Percentiles rank a stretch among this genome's conserved stretches.
phyloP scores from a whole-genome alignment of 1,284 basidiomycete genomes.

The Rhodofomes roseus region DNA sequence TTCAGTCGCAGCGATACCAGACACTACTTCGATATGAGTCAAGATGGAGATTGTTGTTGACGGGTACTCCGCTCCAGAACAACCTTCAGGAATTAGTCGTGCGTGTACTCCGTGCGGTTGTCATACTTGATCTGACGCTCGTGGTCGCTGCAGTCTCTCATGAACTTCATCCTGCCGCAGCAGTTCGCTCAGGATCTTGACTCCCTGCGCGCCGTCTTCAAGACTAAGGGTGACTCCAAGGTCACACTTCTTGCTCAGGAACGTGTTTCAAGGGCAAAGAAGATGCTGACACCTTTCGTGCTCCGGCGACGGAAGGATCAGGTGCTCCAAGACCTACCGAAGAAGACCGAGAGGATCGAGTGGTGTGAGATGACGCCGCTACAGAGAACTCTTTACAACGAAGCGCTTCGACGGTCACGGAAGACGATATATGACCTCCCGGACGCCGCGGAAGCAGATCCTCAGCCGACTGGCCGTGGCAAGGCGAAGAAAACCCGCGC shows the following conservation, averaged over 20 bases:
- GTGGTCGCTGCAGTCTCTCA: slow-evolving; percentile 68
- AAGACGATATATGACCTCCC: slow-evolving; percentile 72
- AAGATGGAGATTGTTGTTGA: slow-evolving; percentile 89
- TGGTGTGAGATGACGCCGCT: slow-evolving; percentile 90
- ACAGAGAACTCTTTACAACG: slow-evolving; percentile 84
- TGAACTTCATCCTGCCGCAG: slow-evolving; percentile 96
- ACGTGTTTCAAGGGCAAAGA: slow-evolving; percentile 91
- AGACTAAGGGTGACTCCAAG: slow-evolving; percentile 87
- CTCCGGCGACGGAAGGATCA: slow-evolving; percentile 93
- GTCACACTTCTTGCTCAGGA: slow-evolving; percentile 86
- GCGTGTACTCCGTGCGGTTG: slow-evolving; percentile 31
- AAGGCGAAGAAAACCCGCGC: slow-evolving; percentile 46
- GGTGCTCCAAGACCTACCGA: slow-evolving; percentile 91
- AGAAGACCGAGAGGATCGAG: slow-evolving; percentile 89
- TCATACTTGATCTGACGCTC: slow-evolving; percentile 3
- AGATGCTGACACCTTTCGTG: slow-evolving; percentile 99
- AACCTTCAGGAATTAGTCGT: slow-evolving; percentile 95
- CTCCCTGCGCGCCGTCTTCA: slow-evolving; percentile 92
- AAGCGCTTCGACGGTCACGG: slow-evolving; percentile 80
- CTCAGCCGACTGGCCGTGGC: slow-evolving; percentile 29
- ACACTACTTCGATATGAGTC: slow-evolving; percentile 84
- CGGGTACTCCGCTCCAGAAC: slow-evolving; percentile 93
- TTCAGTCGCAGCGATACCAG: slow-evolving; percentile 92
- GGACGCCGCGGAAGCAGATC: slow-evolving; percentile 31
- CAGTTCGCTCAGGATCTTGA: slow-evolving; percentile 79